Percentiles rank a stretch among this genome's conserved stretches.
Conservation (phyloP, 495 filamentous ascomycete genomes). For the Daldinia decipiens region DNA sequence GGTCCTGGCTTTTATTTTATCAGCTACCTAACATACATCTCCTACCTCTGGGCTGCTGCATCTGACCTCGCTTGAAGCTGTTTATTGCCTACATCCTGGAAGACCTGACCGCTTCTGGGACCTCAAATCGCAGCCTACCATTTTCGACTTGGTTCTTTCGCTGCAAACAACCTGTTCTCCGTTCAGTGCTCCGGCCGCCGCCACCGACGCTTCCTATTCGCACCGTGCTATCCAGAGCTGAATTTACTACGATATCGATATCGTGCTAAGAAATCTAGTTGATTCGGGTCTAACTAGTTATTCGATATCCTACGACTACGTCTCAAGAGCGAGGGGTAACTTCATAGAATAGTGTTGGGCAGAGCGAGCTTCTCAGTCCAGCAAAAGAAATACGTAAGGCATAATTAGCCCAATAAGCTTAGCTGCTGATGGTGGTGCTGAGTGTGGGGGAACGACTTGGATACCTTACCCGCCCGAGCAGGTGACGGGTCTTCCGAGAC, state of each 20-base stretch:
- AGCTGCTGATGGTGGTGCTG: conserved; percentile 27
- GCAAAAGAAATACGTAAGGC: conserved; percentile 32
- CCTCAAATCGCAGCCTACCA: conserved; percentile 36
- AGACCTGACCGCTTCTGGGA: conserved; percentile 33
- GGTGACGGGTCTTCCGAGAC: conserved; percentile 42
- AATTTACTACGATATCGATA: conserved; percentile 14
- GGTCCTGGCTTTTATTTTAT: conserved; percentile 26
- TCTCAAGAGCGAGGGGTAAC: conserved; percentile 6
- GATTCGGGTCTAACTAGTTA: conserved; percentile 8
- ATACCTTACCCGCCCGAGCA: conserved; percentile 41
- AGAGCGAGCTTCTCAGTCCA: conserved; percentile 10
- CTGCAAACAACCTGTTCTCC: conserved; percentile 38
- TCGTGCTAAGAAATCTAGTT: conserved; percentile 15
- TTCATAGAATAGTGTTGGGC: conserved; percentile 19
- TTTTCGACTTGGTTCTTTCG: conserved; percentile 25
- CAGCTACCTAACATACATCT: conserved; percentile 21
- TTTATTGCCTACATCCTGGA: conserved; percentile 30
- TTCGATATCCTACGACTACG: conserved; percentile 3
- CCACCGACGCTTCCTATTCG: conserved; percentile 22
- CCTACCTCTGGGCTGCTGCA: conserved; percentile 19
- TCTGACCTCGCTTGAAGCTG: conserved; percentile 26
- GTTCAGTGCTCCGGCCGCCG: conserved; percentile 21
- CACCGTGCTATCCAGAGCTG: conserved; percentile 27
- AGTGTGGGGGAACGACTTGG: conserved; percentile 37
- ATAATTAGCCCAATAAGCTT: conserved; percentile 38